Percentiles rank a stretch among this genome's conserved stretches.
These are phyloP conservation scores for Aureobasidium sp. DNA, from an alignment of 2,329 filamentous ascomycete species.

Conservation along the genomic window DNA sequence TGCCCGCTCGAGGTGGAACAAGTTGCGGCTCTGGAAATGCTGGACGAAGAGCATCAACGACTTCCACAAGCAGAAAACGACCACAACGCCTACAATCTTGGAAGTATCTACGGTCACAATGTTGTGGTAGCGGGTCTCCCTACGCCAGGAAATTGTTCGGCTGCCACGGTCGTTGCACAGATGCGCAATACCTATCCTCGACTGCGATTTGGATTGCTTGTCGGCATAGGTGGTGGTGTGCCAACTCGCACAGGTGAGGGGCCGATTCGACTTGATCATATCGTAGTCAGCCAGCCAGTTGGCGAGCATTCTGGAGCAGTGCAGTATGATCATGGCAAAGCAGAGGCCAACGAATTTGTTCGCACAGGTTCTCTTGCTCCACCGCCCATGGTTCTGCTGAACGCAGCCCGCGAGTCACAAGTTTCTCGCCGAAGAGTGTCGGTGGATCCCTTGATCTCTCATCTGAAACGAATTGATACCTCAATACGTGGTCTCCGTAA, in stretches of 20 bases:
- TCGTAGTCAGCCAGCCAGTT: conserved; percentile 15
- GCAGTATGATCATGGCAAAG: conserved; percentile 16
- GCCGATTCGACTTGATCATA: conserved; percentile 11
- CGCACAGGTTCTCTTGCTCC: conserved; percentile 2
- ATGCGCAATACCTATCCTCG: conserved; percentile 3
- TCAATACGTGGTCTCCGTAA: neutral
- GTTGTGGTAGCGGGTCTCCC: conserved; percentile 4
- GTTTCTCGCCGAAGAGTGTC: neutral
- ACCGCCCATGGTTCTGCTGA: conserved; percentile 5
- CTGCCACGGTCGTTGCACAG: conserved; percentile 11
- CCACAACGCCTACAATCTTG: conserved; percentile 16
- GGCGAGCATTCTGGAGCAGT: conserved; percentile 10
- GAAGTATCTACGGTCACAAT: conserved; percentile 17
- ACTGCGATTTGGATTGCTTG: conserved; percentile 16
- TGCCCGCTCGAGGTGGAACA: conserved; percentile 20
- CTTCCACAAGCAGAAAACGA: conserved; percentile 9
- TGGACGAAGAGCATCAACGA: conserved; percentile 18
- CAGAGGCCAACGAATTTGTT: neutral
- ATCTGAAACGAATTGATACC: neutral
- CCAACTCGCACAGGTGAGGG: neutral
- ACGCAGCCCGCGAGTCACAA: neutral
- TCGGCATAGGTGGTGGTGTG: conserved; percentile 17
- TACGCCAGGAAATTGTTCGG: conserved; percentile 5
- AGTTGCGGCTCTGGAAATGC: conserved; percentile 19
- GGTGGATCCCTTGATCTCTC: neutral